Evolutionary conservation across 257 asterid genomes (phyloP), one percentile per base, ranked within the genome.

Genomic region (Solanum neorickii): DNA sequence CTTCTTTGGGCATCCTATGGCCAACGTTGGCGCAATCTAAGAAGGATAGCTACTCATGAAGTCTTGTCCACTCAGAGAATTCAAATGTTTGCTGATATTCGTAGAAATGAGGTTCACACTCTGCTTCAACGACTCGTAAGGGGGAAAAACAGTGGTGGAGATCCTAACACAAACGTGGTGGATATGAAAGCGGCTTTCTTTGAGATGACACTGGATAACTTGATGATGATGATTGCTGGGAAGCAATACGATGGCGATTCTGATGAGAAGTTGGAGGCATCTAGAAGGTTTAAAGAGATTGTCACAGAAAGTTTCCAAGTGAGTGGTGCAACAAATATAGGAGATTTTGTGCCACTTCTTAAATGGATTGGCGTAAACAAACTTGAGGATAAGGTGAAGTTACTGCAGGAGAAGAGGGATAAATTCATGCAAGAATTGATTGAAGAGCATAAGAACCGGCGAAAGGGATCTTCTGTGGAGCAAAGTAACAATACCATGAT

Each of bases 1-100:
- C 88, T 96, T 2, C 87, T 92, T 3, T 93, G 96, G 96, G 62
- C 90, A 5, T 77, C 95, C 0, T 93, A 93, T 33, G 94, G 94
- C 29, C 86, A 90, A 6, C 91, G 86, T 85, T 92, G 94, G 94
- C 88, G 94, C 49, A 92, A 90, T 20, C 84, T 91, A 27, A 86
- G 92, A 5, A 83, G 87, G 69, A 86, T 93, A 7, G 88, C 92
- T 2, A 85, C 91, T 6, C 15, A 87, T n/a, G 93, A 93, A 9
- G 35, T 92, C 23, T 85, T 93, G 12, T 92, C 95, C 5, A 33
- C 87, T 2, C 85, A 42, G 25, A 84, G 90, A 46, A 2, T 93
- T 9, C 93, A 90, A 23, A 82, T 76, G 70, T 83, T 86, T 7
- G n/a, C 85, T 3, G 83, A 84, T 2, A 83, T 90, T 7, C 89